phyloP scores from a whole-genome alignment of 106 monocot species.

The Dactylorhiza incarnata region DNA sequence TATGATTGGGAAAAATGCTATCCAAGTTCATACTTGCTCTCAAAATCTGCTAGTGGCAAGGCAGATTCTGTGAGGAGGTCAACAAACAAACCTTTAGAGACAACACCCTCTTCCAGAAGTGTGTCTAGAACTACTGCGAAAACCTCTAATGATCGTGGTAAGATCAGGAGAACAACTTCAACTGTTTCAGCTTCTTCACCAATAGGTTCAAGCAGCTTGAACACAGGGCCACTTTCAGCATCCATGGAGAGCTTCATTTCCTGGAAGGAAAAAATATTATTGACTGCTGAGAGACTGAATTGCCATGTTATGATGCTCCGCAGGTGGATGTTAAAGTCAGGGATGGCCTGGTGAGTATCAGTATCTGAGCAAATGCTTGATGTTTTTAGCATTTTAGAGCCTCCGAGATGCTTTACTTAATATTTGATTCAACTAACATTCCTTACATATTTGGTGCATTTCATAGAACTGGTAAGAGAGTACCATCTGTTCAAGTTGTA shows the following conservation, averaged over 20 bases:
- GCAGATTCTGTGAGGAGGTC: constrained; percentile 27
- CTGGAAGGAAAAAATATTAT: constrained; percentile 32
- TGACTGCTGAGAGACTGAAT: constrained; percentile 46
- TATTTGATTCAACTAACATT: too few relatives aligned
- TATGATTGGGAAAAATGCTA: constrained; percentile 17
- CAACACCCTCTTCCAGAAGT: constrained; percentile 31
- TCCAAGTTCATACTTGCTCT: constrained; percentile 11
- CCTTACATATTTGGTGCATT: too few relatives aligned
- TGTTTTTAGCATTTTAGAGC: too few relatives aligned
- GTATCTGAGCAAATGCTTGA: too few relatives aligned
- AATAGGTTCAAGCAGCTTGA: constrained; percentile 33
- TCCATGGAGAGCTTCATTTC: constrained; percentile 42
- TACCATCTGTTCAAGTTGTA: too few relatives aligned
- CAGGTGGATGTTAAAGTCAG: constrained; percentile 78
- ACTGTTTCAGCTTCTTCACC: constrained; percentile 46
- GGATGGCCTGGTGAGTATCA: constrained; percentile 63
- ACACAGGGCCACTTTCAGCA: constrained; percentile 27
- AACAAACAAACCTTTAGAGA: constrained; percentile 19
- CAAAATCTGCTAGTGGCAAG: constrained; percentile 18
- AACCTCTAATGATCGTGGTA: constrained; percentile 25
- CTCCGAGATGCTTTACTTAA: too few relatives aligned
- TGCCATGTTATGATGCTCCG: constrained; percentile 71
- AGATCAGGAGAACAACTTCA: constrained; percentile 27
- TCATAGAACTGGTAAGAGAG: too few relatives aligned
- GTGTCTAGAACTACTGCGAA: constrained; percentile 23